phyloP scores from a whole-genome alignment of 1,284 basidiomycete genomes.

The Pascua sp. region DNA sequence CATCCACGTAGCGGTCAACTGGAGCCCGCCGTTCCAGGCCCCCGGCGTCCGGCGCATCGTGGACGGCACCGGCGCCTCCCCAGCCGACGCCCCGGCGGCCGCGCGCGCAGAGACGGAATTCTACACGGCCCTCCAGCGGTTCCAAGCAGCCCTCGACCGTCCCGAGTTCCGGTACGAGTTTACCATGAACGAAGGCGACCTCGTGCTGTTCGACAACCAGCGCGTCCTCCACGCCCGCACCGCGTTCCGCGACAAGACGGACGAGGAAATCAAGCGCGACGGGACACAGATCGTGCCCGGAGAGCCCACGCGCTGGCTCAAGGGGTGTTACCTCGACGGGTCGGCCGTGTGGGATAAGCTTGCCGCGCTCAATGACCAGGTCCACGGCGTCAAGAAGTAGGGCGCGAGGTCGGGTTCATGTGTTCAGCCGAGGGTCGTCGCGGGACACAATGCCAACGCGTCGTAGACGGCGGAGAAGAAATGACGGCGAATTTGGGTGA shows the following conservation, averaged over 20 bases:
- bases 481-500: no score
- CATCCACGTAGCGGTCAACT: constrained; percentile 64
- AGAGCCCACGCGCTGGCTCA: constrained; percentile 70
- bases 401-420: no score
- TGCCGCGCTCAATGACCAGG: constrained; percentile 20
- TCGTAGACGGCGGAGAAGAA: no score
- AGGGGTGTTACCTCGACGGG: constrained; percentile 80
- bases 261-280: constrained; percentile 24
- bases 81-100: constrained; percentile 3
- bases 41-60: constrained; percentile 15
- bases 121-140: constrained; percentile 64
- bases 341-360: constrained; percentile 65
- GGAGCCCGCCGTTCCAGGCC: constrained; percentile 93
- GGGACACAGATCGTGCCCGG: constrained; percentile 47
- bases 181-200: constrained; percentile 75
- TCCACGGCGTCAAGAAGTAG: not conserved
- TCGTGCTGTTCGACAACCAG: constrained; percentile 88
- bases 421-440: no score
- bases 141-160: constrained; percentile 62
- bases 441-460: no score
- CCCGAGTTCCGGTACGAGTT: constrained; percentile 61
- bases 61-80: constrained; percentile 2
- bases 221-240: constrained; percentile 85
- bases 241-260: constrained; percentile 60
- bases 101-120: constrained; percentile 51